phyloP scores from a whole-genome alignment of 257 asterid genomes.

The Eustoma russellianum region DNA sequence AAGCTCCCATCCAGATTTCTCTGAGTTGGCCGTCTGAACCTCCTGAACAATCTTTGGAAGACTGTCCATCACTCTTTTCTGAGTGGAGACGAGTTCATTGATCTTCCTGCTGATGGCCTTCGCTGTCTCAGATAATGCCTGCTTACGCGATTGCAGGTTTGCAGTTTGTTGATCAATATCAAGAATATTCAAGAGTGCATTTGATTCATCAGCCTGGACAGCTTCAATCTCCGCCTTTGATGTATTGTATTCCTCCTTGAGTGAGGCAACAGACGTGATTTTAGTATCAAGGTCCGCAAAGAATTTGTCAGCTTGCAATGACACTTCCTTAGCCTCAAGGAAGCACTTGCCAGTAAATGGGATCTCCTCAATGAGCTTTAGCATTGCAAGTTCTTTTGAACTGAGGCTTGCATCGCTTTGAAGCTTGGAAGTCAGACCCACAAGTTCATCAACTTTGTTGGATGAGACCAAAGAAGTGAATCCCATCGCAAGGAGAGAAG shows the following conservation, averaged over 20 bases:
- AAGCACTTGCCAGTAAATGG: slow-evolving; percentile 15
- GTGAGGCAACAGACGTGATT: slow-evolving; percentile 10
- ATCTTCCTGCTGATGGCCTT: slow-evolving; percentile 19
- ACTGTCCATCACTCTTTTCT: slow-evolving; percentile 12
- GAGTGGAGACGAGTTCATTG: slow-evolving; percentile 8
- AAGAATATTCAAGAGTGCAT: slow-evolving; percentile 11
- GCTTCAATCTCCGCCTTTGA: slow-evolving; percentile 25
- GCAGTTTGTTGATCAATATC: slow-evolving; percentile 31
- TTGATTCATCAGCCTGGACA: slow-evolving; percentile 22
- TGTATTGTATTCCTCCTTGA: slow-evolving; percentile 19
- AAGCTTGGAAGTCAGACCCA: slow-evolving; percentile 19
- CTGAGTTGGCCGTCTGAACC: slow-evolving; percentile 28
- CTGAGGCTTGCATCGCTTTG: slow-evolving; percentile 24
- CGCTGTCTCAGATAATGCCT: slow-evolving; percentile 11
- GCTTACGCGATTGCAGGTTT: slow-evolving; percentile 18
- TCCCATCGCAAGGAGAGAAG: slow-evolving; percentile 25
- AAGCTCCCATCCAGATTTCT: slow-evolving; percentile 22
- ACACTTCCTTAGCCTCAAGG: slow-evolving; percentile 19
- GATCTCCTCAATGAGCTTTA: slow-evolving; percentile 26
- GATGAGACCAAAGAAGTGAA: slow-evolving; percentile 20
- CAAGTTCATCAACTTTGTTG: slow-evolving; percentile 15
- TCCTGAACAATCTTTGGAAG: slow-evolving; percentile 30
- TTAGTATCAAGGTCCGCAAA: slow-evolving; percentile 26
- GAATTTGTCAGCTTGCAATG: slow-evolving; percentile 17
- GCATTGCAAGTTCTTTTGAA: slow-evolving; percentile 19